Base-by-base conservation (phyloP, 345 rosid genomes). In the Citrus mangshanensis region DNA sequence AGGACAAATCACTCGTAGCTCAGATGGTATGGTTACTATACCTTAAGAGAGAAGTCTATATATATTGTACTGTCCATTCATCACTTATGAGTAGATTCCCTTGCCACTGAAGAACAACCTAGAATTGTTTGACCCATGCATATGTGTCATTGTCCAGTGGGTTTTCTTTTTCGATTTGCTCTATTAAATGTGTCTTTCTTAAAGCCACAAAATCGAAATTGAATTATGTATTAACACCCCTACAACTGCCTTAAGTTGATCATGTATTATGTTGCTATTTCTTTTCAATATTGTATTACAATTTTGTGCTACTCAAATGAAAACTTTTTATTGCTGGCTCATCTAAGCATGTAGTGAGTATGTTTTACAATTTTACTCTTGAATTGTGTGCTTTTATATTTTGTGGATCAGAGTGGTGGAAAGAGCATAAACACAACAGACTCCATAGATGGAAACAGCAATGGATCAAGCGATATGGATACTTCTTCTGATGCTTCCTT, bases 331-430 rank as follows among this genome's bases (percentile, higher is more conserved):
- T 25, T 12, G 27, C 19, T 77, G 25, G 38, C 68, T 65, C 4
- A 9, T 67, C 42, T 38, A 16, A 21, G 27, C 70, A 49, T 28
- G 28, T 56, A 4, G 61, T 28, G 22, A 61, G 38, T 9, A 5
- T 63, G 51, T 35, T 61, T 1, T 60, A 61, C 42, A 46, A 46
- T 46, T 46, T 46, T 46, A 46, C 51, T 46, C 21, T 75, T 63
- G 68, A 62, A 32, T 35, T 51, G 25, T 71, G 62, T 61, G 24
- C 24, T 63, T 78, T 35, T 46, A 13, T 46, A 46, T 46, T 46
- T n/a, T 46, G 38, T 35, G 27, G 54, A 60, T 60, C 68, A 78
- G 81, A 34, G 62, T 51, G 76, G 54, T 37, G 24, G 37, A 51
- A n/a, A 70, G 22, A 70, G 32, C 30, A 4, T 30, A 13, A 21